phyloP scores from a whole-genome alignment of 2,329 filamentous ascomycete genomes.

The Aspergillus felis region DNA sequence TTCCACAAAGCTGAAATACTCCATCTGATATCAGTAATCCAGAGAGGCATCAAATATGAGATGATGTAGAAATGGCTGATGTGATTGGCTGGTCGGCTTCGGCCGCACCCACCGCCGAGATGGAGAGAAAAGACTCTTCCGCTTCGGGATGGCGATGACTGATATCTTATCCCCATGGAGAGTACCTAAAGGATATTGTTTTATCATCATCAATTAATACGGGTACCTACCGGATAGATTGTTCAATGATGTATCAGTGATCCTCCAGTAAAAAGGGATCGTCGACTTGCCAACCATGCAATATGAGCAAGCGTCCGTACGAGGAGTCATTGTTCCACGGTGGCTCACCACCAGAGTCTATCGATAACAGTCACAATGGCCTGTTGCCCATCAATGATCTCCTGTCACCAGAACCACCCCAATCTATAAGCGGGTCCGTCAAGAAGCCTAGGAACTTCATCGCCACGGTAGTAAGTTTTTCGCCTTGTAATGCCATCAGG shows the following conservation, averaged over 20 bases:
- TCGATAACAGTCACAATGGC: slow-evolving; percentile 21
- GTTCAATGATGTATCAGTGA: neutral
- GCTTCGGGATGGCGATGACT: neutral
- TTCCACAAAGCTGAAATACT: too few relatives aligned
- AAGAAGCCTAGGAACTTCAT: slow-evolving; percentile 40
- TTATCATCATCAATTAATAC: neutral
- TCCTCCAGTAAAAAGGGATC: neutral
- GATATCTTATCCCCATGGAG: neutral
- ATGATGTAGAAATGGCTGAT: neutral
- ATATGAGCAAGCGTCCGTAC: slow-evolving; percentile 36
- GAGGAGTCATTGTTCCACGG: slow-evolving; percentile 27
- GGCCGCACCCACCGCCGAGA: neutral
- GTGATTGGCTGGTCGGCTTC: neutral
- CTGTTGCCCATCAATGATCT: slow-evolving; percentile 31
- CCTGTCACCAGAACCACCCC: slow-evolving; percentile 31
- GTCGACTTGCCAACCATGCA: slow-evolving; percentile 23
- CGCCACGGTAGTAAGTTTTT: slow-evolving; percentile 32
- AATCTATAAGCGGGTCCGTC: slow-evolving; percentile 14
- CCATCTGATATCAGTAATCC: too few relatives aligned
- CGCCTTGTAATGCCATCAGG: neutral
- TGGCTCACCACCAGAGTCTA: slow-evolving; percentile 21
- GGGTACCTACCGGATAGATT: neutral
- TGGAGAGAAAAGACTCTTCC: neutral
- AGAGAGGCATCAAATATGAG: neutral
- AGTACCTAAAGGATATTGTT: neutral